Evolutionary conservation across 139 green algal genomes (phyloP).

Genomic region (Chlamydomonas applanata): DNA sequence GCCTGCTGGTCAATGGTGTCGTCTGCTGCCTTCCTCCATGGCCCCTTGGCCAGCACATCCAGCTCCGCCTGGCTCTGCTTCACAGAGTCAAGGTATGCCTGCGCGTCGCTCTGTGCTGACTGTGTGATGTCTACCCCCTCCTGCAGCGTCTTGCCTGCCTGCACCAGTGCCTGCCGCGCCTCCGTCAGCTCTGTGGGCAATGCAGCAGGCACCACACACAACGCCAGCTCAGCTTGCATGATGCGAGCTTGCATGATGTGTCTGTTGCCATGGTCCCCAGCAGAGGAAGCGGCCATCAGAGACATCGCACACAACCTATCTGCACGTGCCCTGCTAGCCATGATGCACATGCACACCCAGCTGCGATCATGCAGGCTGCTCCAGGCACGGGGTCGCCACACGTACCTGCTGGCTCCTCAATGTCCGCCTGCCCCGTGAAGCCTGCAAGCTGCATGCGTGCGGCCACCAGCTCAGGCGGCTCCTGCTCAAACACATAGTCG

Average conservation of each 20-base stretch:
- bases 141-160: no score
- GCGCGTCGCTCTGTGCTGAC: conserved; percentile 12
- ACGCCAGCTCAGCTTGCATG: neutral
- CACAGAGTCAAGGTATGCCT: conserved; percentile 33
- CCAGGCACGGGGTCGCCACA: neutral
- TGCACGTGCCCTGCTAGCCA: neutral
- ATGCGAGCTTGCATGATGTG: no score
- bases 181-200: conserved; percentile 17
- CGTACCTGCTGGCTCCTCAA: conserved; percentile 53
- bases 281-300: no score
- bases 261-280: no score
- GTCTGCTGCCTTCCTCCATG: no score
- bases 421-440: conserved; percentile 36
- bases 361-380: no score
- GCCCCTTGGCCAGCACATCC: conserved; percentile 3
- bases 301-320: neutral
- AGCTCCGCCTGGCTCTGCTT: conserved; percentile 38
- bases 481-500: conserved; percentile 38
- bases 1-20: no score
- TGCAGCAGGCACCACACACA: neutral
- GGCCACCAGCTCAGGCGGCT: conserved; percentile 56
- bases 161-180: conserved; percentile 11
- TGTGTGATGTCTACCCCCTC: no score
- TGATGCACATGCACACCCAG: neutral
- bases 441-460: conserved; percentile 47